Evolutionary conservation across 441 rosid genomes (phyloP), one percentile per base, ranked within the genome.

Genomic region (Adansonia rubrostipa): DNA sequence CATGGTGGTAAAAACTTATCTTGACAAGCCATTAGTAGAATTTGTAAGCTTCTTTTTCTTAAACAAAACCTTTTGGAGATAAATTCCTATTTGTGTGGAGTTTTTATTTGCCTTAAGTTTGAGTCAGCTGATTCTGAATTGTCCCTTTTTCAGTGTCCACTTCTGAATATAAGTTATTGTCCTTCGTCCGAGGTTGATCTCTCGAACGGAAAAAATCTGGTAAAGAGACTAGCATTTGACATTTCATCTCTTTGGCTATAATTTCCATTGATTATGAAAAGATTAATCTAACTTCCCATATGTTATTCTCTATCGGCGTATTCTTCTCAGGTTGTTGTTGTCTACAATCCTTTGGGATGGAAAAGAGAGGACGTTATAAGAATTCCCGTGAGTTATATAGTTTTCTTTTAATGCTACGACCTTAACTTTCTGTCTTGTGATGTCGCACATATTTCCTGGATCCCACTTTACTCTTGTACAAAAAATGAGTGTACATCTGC

Each of bases 261-360:
- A 66, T 51, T 76, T 61, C 19, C 75, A 74, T 48, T 19, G 68
- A 54, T 78, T 62, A 28, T 40, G 33, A 36, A 72, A 61, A 71
- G 62, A 73, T 60, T 9, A 57, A 70, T 58, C 42, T 66, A 65
- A 22, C 40, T 80, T 51, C 65, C 45, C 77, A 54, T 70, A 60
- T 11, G 15, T 58, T 74, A 19, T 19, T 67, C 9, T 58, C 48
- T 73, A 33, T 14, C 65, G 19, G 53, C 28, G 48, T 68, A 54
- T 78, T 80, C 47, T 75, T 28, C 72, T 79, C 76, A 88, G 91
- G 82, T 85, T 17, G 82, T 86, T n/a, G 83, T 88, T 42, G 86
- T 81, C 65, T 88, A 88, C 78, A 88, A 88, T 65, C 45, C 91
- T 66, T 84, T 88, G 66, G 91, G 89, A 78, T 88, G 91, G 91